A percentile compares a stretch with the other conserved stretches of the same genome.
Conservation (phyloP, 192 early-diverging fungal genomes). For the Phlyctochytrium arcticum region DNA sequence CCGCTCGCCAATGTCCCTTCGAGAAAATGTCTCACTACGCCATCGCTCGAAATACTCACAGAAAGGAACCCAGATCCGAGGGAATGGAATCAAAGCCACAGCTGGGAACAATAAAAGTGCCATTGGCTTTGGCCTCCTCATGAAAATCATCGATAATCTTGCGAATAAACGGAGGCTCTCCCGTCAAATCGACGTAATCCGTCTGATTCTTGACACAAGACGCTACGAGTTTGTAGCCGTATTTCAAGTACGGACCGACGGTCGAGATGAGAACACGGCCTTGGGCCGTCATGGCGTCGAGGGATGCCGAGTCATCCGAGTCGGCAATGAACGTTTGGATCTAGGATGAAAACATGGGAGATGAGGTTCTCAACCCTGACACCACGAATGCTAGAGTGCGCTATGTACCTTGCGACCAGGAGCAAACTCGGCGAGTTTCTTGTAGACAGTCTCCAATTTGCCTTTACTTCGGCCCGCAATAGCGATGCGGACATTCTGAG, state of each 20-base stretch:
- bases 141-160: conserved; percentile 66
- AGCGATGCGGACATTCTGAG: conserved; percentile 63
- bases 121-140: conserved; percentile 56
- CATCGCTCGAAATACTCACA: conserved; percentile 43
- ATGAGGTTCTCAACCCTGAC: not conserved
- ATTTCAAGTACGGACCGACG: conserved; percentile 73
- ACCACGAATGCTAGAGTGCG: not conserved
- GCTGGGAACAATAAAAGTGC: conserved; percentile 69
- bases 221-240: conserved; percentile 64
- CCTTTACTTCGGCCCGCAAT: conserved; percentile 69
- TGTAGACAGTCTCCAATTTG: conserved; percentile 62
- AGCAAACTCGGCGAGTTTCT: conserved; percentile 50
- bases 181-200: conserved; percentile 90
- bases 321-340: conserved; percentile 71
- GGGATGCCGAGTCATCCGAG: conserved; percentile 47
- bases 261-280: conserved; percentile 75
- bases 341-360: not conserved
- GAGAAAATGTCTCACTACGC: too few relatives aligned
- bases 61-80: conserved; percentile 75
- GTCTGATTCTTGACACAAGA: conserved; percentile 65
- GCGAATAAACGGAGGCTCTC: conserved; percentile 65
- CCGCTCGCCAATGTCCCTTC: not conserved
- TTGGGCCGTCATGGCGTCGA: conserved; percentile 58
- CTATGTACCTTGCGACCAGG: conserved; percentile 36
- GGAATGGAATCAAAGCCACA: conserved; percentile 94